These are phyloP conservation scores for Cyathus striatus DNA, from an alignment of 768 basidiomycete species.

Conservation along the genomic window DNA sequence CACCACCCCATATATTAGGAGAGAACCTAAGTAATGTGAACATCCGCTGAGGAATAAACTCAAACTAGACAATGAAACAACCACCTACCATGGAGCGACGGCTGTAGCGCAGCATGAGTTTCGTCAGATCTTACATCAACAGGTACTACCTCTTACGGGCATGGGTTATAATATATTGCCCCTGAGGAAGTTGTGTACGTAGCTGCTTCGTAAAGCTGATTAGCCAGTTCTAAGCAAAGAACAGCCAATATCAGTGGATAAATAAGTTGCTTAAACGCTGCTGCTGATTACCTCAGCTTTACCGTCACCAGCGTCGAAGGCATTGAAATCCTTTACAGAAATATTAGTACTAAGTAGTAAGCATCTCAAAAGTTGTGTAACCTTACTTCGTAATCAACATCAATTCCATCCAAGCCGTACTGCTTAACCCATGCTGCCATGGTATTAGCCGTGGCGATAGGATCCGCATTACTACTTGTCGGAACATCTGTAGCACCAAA, in stretches of 20 bases:
- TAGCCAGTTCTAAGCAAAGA: conserved; percentile 38
- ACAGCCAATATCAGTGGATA: not conserved
- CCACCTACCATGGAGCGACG: conserved; percentile 49
- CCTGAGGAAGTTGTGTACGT: conserved; percentile 40
- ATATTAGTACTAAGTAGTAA: not conserved
- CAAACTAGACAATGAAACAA: no score
- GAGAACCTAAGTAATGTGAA: no score
- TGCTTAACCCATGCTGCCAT: conserved; percentile 63
- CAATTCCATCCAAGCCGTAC: conserved; percentile 62
- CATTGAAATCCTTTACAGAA: conserved; percentile 49
- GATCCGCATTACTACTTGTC: conserved; percentile 52
- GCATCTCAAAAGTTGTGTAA: conserved; percentile 1
- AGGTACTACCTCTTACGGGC: conserved; percentile 43
- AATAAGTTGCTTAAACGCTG: no score
- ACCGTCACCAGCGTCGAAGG: conserved; percentile 46
- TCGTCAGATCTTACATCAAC: no score
- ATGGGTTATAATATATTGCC: conserved; percentile 48
- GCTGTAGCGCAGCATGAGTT: conserved; percentile 28
- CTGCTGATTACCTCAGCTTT: conserved; percentile 50
- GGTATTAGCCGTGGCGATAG: conserved; percentile 53
- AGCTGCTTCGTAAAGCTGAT: conserved; percentile 49
- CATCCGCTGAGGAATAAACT: no score
- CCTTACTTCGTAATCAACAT: conserved; percentile 65
- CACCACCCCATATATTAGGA: conserved; percentile 35
- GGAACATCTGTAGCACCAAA: conserved; percentile 58